Evolutionary conservation across 495 filamentous ascomycete genomes (phyloP), one percentile per base, ranked within the genome.

Genomic region (Lophium mytilinum): DNA sequence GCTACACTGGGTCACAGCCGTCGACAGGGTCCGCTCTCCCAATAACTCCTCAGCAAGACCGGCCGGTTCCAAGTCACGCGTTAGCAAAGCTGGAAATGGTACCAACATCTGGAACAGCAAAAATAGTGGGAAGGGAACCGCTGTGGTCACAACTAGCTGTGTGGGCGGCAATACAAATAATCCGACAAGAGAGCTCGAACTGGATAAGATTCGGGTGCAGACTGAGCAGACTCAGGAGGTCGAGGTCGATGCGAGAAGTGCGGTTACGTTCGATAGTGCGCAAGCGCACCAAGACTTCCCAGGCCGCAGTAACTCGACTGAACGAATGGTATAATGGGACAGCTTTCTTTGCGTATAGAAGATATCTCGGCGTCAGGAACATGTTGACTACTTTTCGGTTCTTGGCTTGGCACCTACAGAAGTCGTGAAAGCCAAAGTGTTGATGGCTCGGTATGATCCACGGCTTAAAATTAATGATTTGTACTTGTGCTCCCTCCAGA

Each of bases 1-100:
- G 21, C 75, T 80, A 53, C 76, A 79, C 63, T 81, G 77, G 78
- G 69, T 79, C 49, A 79, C 77, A 8, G 72, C 72, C n/a, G 67
- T 66, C 56, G 77, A 79, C 68, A 71, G 66, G 61, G 64, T 58
- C 50, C 52, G 35, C 24, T 3, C n/a, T 19, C 33, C 18, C 30
- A 43, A 12, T 1, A 6, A 18, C 18, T 39, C 51, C 43, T 12
- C 19, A 11, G 33, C 56, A 3, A 12, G 17, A 33, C 14, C n/a
- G 8, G 1, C 19, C 36, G 37, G 15, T 30, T 9, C 35, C 48
- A 36, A 40, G 24, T 30, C 24, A 30, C 24, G 24, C 24, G 24
- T 3, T 30, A 2, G 24, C 24, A 30, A 30, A 6, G 2, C 15
- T 19, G 5, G 35, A 42, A 48, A 18, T 30, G 0, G 4, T 37